A percentile compares a stretch with the other conserved stretches of the same genome.
Evolutionary conservation across 148 eudicot genomes (phyloP).

Genomic region (Euryodendron excelsum): DNA sequence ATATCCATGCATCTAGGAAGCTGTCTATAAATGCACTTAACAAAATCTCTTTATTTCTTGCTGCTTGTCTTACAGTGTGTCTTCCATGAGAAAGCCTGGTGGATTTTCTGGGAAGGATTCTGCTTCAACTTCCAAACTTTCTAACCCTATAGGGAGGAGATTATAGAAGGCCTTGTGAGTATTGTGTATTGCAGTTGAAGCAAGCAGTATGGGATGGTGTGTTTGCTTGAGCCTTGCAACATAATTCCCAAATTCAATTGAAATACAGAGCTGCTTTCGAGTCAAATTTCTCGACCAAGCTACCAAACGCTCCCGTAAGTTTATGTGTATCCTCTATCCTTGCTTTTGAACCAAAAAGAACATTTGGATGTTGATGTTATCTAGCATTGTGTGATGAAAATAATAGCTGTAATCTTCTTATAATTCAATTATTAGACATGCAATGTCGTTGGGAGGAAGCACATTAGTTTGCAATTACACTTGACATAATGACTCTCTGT

Average conservation of each 20-base stretch:
- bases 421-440: not conserved
- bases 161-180: conserved; percentile 9
- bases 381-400: not conserved
- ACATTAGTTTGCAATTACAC: too few species aligned
- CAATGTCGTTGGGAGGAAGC: too few species aligned
- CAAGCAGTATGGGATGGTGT: not conserved
- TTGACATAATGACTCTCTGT: too few species aligned
- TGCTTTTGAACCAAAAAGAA: not conserved
- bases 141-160: conserved; percentile 22
- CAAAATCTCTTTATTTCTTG: not conserved
- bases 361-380: not conserved
- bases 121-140: conserved; percentile 29
- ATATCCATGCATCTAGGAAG: not conserved
- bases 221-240: too few species aligned
- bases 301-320: not conserved
- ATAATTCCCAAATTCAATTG: not conserved
- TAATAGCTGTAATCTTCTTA: not conserved
- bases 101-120: conserved; percentile 20
- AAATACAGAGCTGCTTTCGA: not conserved
- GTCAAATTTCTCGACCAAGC: not conserved
- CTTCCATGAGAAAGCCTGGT: conserved; percentile 19
- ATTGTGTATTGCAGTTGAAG: not conserved
- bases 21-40: not conserved
- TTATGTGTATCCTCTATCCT: not conserved
- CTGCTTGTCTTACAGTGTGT: conserved; percentile 12